Percentiles rank a stretch among this genome's conserved stretches.
Evolutionary conservation across 129 eudicot species (phyloP).

Genomic region (Chrysanthemum makinoi): DNA sequence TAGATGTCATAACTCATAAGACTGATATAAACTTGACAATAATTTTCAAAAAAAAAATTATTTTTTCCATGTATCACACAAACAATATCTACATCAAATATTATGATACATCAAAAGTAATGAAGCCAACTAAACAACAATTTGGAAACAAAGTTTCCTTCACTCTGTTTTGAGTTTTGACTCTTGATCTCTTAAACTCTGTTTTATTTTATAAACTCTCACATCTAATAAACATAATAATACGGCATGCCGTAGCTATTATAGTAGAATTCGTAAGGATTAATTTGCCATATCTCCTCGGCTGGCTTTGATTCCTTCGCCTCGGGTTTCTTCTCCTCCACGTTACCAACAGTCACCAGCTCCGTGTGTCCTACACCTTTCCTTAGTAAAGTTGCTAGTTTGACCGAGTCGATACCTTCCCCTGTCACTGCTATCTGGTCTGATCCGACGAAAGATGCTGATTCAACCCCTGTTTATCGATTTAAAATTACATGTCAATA

Average conservation of each 20-base stretch:
- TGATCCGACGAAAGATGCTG: constrained; percentile 28
- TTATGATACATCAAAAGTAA: too few relatives aligned
- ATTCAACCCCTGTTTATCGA: constrained; percentile 29
- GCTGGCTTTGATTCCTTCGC: constrained; percentile 5
- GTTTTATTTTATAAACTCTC: not conserved
- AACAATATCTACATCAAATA: not conserved
- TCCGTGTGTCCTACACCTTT: constrained; percentile 31
- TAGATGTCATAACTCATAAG: too few relatives aligned
- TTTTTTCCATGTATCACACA: not conserved
- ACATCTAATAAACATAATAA: constrained; percentile 1
- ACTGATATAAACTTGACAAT: too few relatives aligned
- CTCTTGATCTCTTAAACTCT: not conserved
- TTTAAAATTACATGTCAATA: too few relatives aligned
- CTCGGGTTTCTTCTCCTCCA: constrained; percentile 23
- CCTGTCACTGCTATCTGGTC: constrained; percentile 37
- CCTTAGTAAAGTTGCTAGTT: constrained; percentile 24
- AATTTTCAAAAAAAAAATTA: too few relatives aligned
- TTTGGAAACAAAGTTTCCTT: too few relatives aligned
- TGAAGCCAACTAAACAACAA: too few relatives aligned
- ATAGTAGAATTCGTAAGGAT: constrained; percentile 17
- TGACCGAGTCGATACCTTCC: constrained; percentile 34
- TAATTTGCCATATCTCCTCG: not conserved
- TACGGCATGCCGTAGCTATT: not conserved
- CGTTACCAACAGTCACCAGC: constrained; percentile 32
- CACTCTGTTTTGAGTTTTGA: too few relatives aligned